Evolutionary conservation across 1,139 yeast species (phyloP).

Genomic region (Oligophagozyma castellii): DNA sequence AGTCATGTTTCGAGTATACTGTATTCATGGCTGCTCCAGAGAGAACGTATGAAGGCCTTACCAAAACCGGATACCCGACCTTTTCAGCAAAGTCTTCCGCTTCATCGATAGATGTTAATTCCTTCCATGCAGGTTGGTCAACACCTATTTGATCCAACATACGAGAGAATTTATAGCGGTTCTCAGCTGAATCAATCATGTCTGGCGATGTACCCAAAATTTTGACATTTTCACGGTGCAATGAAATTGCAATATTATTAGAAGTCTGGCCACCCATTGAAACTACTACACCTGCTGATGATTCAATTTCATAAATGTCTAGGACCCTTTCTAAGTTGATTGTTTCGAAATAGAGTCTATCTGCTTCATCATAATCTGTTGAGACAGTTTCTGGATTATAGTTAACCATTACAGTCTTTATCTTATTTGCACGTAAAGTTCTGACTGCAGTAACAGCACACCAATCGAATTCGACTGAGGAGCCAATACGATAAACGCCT

Average conservation of each 20-base stretch:
- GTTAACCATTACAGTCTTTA: conserved; percentile 89
- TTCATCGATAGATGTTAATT: conserved; percentile 70
- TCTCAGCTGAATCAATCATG: conserved; percentile 94
- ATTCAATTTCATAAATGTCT: conserved; percentile 92
- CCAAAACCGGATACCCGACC: conserved; percentile 91
- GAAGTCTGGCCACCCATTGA: conserved; percentile 98
- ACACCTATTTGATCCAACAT: conserved; percentile 83
- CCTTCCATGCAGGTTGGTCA: conserved; percentile 98
- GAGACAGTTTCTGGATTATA: conserved; percentile 98
- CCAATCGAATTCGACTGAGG: conserved; percentile 98
- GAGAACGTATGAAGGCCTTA: conserved; percentile 92
- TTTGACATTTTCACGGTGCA: conserved; percentile 75
- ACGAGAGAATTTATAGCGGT: conserved; percentile 93
- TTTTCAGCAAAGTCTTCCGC: conserved; percentile 76
- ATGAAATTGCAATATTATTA: conserved; percentile 81
- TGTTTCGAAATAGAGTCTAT: conserved; percentile 91
- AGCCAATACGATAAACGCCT: conserved; percentile 97
- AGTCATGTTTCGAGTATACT: conserved; percentile 61
- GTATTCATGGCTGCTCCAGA: conserved; percentile 99
- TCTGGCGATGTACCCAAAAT: conserved; percentile 90
- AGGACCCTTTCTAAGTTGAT: conserved; percentile 88
- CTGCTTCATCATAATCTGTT: conserved; percentile 97
- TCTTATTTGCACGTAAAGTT: conserved; percentile 76
- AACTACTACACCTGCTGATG: conserved; percentile 81
- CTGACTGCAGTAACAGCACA: conserved; percentile 97